These are phyloP conservation scores for Bretziella fagacearum DNA, from an alignment of 2,329 filamentous ascomycete species.

Conservation along the genomic window DNA sequence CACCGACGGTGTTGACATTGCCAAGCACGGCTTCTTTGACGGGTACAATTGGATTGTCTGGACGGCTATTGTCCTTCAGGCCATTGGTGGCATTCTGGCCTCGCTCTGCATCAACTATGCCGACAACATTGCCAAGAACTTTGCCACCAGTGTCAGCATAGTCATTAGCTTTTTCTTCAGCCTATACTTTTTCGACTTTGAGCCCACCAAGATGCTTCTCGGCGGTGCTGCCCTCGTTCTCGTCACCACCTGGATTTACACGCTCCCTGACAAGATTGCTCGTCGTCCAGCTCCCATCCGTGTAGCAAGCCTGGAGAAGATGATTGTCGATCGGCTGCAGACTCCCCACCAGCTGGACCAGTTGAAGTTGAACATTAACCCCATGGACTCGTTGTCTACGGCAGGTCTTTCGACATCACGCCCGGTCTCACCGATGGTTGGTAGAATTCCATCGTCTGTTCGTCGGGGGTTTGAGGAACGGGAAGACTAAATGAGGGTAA, in stretches of 20 bases:
- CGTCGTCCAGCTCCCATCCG: constrained; percentile 45
- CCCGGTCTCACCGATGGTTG: constrained; percentile 14
- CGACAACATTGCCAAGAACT: constrained; percentile 76
- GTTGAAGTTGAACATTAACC: constrained; percentile 11
- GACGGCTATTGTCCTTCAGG: constrained; percentile 68
- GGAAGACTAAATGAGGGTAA: not conserved
- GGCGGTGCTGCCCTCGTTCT: constrained; percentile 65
- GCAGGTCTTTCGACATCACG: constrained; percentile 11
- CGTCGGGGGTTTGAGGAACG: constrained; percentile 12
- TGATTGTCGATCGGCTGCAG: constrained; percentile 34
- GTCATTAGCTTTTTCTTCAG: constrained; percentile 74
- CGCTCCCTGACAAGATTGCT: constrained; percentile 38
- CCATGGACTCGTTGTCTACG: constrained; percentile 10
- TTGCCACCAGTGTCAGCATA: constrained; percentile 84
- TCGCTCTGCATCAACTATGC: constrained; percentile 27
- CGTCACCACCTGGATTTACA: constrained; percentile 73
- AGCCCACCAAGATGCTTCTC: constrained; percentile 63
- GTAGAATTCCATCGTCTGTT: constrained; percentile 11
- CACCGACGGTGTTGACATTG: constrained; percentile 71
- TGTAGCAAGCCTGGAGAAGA: constrained; percentile 64
- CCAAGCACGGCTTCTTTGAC: constrained; percentile 75
- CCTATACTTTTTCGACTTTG: constrained; percentile 68
- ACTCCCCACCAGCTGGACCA: constrained; percentile 21
- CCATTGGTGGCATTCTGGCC: constrained; percentile 66
- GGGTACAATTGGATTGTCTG: constrained; percentile 91